Base-by-base conservation (phyloP, 345 rosid genomes). In the Carallia pectinifolia region DNA sequence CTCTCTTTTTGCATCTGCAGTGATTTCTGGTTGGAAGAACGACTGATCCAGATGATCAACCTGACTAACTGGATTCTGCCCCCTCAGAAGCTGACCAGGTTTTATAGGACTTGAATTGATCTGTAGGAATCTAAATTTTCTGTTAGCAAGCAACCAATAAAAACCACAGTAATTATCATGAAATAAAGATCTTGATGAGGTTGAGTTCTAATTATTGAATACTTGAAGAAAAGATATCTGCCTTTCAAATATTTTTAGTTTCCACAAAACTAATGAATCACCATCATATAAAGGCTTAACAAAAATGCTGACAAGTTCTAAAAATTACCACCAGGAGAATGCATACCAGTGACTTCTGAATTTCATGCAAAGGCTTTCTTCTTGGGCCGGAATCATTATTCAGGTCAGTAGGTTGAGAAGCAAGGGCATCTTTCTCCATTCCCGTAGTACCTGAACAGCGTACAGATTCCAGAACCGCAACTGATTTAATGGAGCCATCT, bases 91-190 rank as follows among this genome's bases (percentile, higher is more conserved):
- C 15, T 68, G 69, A 15, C 72, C 78, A 31, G 80, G 77, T 64
- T 80, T 85, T 52, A 40, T 53, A 59, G 82, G 79, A 79, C 71
- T 66, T 48, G 82, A 31, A 65, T 77, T 86, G 68, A 68, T 65
- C 89, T 85, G 84, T 47, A 37, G 9, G 33, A 7, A 66, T 66
- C 58, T 17, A 67, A 27, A 36, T 17, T 33, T 53, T 71, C 33
- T 47, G n/a, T 76, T 27, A 74, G 64, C 37, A 52, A 40, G 50
- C 23, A 3, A 61, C 13, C 0, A 31, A 38, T 18, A 33, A 50
- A 12, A 17, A 3, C 13, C 17, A 13, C 3, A 44, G 50, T 13
- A 44, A 13, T 44, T 44, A 44, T 44, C 50, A 2, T 12, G 50
- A 44, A 44, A 44, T 44, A 13, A 44, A 12, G 50, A 44, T 44